Conservation (phyloP, 1,139 yeast genomes). For the Candida sp. region DNA sequence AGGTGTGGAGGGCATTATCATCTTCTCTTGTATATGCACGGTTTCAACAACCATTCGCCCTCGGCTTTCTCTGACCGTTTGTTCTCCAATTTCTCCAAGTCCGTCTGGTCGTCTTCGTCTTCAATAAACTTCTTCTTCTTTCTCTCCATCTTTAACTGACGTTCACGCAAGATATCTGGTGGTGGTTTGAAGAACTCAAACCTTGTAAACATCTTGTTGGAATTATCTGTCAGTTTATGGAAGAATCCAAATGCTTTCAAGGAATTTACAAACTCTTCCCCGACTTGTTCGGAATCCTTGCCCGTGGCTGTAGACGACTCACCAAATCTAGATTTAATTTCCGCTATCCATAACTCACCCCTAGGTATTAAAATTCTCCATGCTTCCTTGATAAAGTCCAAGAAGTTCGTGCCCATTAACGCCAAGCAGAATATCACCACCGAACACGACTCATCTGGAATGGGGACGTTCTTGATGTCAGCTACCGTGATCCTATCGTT, state of each 20-base stretch:
- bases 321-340: slow-evolving; percentile 88
- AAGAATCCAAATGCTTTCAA: slow-evolving; percentile 82
- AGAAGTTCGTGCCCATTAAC: slow-evolving; percentile 95
- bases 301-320: slow-evolving; percentile 40
- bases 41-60: slow-evolving; percentile 90
- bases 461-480: slow-evolving; percentile 89
- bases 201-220: slow-evolving; percentile 92
- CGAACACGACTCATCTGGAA: slow-evolving; percentile 76
- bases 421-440: slow-evolving; percentile 92
- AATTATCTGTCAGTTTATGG: slow-evolving; percentile 86
- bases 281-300: slow-evolving; percentile 43
- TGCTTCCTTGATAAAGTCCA: slow-evolving; percentile 92
- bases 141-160: slow-evolving; percentile 65
- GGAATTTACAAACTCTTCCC: slow-evolving; percentile 78
- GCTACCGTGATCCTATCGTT: slow-evolving; percentile 94
- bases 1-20: slow-evolving; percentile 24
- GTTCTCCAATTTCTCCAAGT: slow-evolving; percentile 58
- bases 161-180: slow-evolving; percentile 66
- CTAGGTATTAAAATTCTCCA: slow-evolving; percentile 84
- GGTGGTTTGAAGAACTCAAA: slow-evolving; percentile 94
- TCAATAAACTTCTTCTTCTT: slow-evolving; percentile 76
- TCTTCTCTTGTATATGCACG: slow-evolving; percentile 94
- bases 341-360: slow-evolving; percentile 98
- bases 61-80: slow-evolving; percentile 67
- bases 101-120: slow-evolving; percentile 69